Evolutionary conservation across 345 rosid species (phyloP).

Genomic region (Eucalyptus erythrocorys): DNA sequence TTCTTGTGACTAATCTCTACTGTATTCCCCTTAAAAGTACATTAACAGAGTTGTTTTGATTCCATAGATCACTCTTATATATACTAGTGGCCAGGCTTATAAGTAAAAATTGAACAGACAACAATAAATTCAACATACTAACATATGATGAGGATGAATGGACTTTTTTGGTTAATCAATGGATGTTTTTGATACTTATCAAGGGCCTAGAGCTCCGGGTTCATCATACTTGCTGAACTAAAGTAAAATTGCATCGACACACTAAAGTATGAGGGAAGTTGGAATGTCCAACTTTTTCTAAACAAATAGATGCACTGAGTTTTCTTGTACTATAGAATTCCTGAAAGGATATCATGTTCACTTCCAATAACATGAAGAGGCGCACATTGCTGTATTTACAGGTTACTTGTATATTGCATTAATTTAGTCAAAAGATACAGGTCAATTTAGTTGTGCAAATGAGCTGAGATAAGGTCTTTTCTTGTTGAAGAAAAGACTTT

Average conservation of each 20-base stretch:
- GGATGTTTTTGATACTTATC: neutral
- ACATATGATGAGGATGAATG: neutral
- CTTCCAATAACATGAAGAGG: neutral
- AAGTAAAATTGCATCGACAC: neutral
- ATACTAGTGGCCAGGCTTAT: neutral
- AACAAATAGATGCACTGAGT: neutral
- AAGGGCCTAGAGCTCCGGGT: neutral
- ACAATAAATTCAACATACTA: neutral
- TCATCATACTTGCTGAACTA: neutral
- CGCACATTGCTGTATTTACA: neutral
- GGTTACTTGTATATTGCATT: neutral
- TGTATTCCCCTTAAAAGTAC: neutral
- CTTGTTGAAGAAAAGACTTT: neutral
- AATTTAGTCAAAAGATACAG: neutral
- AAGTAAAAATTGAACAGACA: neutral
- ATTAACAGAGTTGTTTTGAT: neutral
- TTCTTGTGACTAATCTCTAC: neutral
- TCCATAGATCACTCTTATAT: neutral
- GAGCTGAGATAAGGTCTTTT: neutral
- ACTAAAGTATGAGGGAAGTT: neutral
- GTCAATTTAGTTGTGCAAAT: neutral
- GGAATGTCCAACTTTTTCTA: neutral
- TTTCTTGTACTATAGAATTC: neutral
- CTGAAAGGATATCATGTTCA: neutral
- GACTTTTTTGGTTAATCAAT: neutral